Evolutionary conservation across 2,329 filamentous ascomycete species (phyloP), one percentile per base, ranked within the genome.

Genomic region (Paracorniculantispora psalliotae): DNA sequence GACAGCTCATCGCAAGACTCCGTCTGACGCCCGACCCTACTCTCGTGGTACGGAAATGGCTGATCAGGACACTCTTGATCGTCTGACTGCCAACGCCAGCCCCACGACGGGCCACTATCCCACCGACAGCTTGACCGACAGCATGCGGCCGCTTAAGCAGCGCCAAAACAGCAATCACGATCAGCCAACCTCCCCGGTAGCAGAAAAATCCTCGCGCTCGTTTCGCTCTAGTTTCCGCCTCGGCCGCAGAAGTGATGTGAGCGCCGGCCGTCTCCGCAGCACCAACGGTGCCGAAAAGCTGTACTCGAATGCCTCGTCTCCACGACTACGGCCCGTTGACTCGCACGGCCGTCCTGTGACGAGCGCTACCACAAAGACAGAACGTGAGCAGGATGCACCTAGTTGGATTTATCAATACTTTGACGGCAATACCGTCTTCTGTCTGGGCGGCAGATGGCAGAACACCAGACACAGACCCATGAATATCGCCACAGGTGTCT

Each of bases 371-470:
- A 59, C 62, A 17, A 57, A 66, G 63, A 61, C 60, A 37, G 41
- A 67, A 30, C 39, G 54, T 67, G 69, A 37, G 59, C 60, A 65
- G 57, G 44, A 49, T 63, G 25, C 60, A 66, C 63, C 53, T 59
- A 61, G 90, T 54, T 87, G 82, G 64, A 96, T 97, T 67, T 89
- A 93, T 73, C 85, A 97, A 71, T 96, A 96, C 72, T 97, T 97
- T 68, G 84, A 90, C 47, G 94, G 94, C 48, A 99, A 97, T 69
- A 96, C 91, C 0, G 79, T 92, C 25, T 99, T 99, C 70, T 96
- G 87, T 71, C 80, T 90, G 61, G 89, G 90, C 35, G 94, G 94
- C 8, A 84, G 94, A 61, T 80, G 94, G 61, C 91, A 97, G 69
- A 97, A 97, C 72, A 89, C 94, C 37, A 85, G 86, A 65, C 89